Base-by-base conservation (phyloP, 2,329 filamentous ascomycete species). In the Rugonectria rugulosa region DNA sequence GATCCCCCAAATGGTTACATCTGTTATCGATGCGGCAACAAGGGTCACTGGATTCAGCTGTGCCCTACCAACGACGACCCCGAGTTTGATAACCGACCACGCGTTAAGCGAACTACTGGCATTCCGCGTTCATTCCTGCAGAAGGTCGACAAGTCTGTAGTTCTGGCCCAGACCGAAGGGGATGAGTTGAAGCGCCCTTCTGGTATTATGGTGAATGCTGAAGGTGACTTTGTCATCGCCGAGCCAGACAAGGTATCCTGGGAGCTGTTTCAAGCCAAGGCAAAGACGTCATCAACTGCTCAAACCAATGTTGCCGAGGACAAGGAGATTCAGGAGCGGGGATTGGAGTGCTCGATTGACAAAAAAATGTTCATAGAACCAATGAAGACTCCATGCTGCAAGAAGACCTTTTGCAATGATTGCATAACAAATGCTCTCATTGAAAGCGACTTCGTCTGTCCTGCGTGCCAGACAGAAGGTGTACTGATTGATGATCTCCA, bases 381-480 rank as follows among this genome's bases (percentile, higher is more conserved):
- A 84, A 95, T 96, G 84, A 96, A 97, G 86, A 98, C 95, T 72
- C 94, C 95, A 65, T 99, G 95, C 85, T 99, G 95, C 83, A 86
- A 90, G 79, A 96, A 90, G 85, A 97, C 93, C 73, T 99, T 96
- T 83, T 99, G 95, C 84, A 95, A 95, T 86, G 92, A 97, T 75
- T 99, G 95, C 89, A 97, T 99, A 79, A 96, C 95, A 75, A 97
- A 97, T 85, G 91, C 93, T 77, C 88, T 99, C 77, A 94, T 97
- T 78, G 93, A 98, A 81, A 95, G 90, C 85, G 95, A 99, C 83
- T 92, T 99, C 78, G 83, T 93, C 76, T 99, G 95, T 77, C 95
- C 95, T 62, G 88, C 88, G 66, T 99, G 95, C 81, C 87, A 91
- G 77, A 90, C 89, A 61, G 92, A 97, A 73, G 91, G 91, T 70